Evolutionary conservation across 2,329 filamentous ascomycete genomes (phyloP), one percentile per base, ranked within the genome.

Genomic region (Phialocephala sp.): DNA sequence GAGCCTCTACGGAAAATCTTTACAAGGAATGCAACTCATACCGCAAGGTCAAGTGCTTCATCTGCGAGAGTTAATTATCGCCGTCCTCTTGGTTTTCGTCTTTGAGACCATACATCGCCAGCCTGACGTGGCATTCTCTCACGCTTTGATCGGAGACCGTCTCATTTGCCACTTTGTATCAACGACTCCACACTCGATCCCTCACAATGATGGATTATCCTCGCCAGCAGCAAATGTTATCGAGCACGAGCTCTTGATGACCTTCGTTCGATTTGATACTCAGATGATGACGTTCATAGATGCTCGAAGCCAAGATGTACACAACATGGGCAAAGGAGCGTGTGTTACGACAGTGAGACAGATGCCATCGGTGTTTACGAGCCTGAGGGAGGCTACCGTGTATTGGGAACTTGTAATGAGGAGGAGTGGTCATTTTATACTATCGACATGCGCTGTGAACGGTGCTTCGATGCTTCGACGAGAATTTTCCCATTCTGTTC

Each of bases 51-150:
- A 24, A 12, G 56, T 55, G 15, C 18, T 41, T n/a, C 36, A 62
- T 41, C 39, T 66, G 4, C 27, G 66, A 24, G 62, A 66, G 41
- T 27, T 60, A 1, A 36, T 64, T 15, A 64, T 68, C 14, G 61
- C 63, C 4, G 59, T 50, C 54, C 59, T 68, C 2, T 24, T 68
- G 8, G 55, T 63, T 8, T 57, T 60, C 52, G 62, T 59, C 37
- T 68, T 68, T 57, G 66, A 68, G 47, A 64, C 60, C 4, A 62
- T 68, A 45, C 56, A 59, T 14, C 61, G 61, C 12, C 55, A 64
- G 18, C 61, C 54, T 22, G 61, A 64, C n/a, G 15, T 64, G 4
- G 66, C 66, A 35, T 55, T 66, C 14, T 62, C 47, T 4, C 66
- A 68, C n/a, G 54, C 59, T 22, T 45, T 64, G 39, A 59, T 58